Evolutionary conservation across 768 basidiomycete species (phyloP).

Genomic region (Amanita jacksonii): DNA sequence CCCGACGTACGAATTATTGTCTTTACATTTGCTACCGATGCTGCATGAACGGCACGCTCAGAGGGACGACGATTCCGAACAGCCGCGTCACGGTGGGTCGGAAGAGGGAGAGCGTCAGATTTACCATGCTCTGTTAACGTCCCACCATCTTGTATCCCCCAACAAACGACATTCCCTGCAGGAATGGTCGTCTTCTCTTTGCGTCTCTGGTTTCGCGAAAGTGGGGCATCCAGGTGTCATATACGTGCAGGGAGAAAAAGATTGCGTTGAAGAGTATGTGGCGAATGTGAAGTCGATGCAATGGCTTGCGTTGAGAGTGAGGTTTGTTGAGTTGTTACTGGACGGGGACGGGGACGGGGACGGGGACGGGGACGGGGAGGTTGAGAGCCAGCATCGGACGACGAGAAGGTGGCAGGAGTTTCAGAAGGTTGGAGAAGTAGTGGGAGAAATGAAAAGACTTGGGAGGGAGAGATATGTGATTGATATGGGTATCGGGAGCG

Average conservation of each 20-base stretch:
- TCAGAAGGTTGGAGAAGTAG: background rate
- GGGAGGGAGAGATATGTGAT: conserved; percentile 47
- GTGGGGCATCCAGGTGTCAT: conserved; percentile 70
- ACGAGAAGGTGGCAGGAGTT: conserved; percentile 12
- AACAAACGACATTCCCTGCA: conserved; percentile 51
- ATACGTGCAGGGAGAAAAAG: conserved; percentile 49
- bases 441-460: conserved; percentile 43
- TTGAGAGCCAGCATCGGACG: background rate
- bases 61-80: background rate
- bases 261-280: conserved; percentile 53
- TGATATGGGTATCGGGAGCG: conserved; percentile 57
- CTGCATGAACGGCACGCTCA: conserved; percentile 28
- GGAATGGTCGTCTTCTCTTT: conserved; percentile 45
- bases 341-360: background rate
- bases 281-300: conserved; percentile 65
- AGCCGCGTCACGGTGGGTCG: background rate
- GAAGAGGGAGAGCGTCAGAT: background rate
- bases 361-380: background rate
- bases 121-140: conserved; percentile 60
- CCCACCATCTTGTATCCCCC: conserved; percentile 62
- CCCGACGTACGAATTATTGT: conserved; percentile 51
- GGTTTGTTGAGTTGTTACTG: conserved; percentile 44
- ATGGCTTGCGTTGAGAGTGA: conserved; percentile 60
- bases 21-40: conserved; percentile 45
- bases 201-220: conserved; percentile 59